Percentiles rank a stretch among this genome's conserved stretches.
phyloP scores from a whole-genome alignment of 768 basidiomycete genomes.

The Lactarius tabidus region DNA sequence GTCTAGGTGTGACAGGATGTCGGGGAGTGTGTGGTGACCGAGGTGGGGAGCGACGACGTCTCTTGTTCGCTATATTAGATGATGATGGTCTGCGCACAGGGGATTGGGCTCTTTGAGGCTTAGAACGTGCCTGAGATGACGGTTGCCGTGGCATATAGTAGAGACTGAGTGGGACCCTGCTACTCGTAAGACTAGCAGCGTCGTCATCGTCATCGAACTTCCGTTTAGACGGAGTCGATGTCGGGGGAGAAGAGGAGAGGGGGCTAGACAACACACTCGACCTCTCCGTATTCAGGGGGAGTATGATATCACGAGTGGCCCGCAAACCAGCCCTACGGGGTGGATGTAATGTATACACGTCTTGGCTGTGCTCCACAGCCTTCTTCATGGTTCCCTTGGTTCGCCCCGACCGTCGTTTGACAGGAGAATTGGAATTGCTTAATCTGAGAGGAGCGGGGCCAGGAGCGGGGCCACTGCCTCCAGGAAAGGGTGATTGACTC shows the following conservation, averaged over 20 bases:
- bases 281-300: background rate
- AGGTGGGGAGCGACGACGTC: background rate
- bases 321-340: background rate
- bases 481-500: background rate
- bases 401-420: background rate
- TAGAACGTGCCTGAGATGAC: conserved; percentile 5
- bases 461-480: background rate
- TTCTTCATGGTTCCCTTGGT: conserved; percentile 2
- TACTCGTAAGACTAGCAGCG: conserved; percentile 8
- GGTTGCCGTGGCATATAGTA: conserved; percentile 8
- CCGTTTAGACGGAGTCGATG: conserved; percentile 15
- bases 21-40: background rate
- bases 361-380: background rate
- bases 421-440: background rate
- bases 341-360: background rate
- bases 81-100: background rate
- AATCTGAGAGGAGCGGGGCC: background rate
- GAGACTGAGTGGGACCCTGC: conserved; percentile 22
- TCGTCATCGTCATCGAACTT: conserved; percentile 13
- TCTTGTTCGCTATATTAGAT: conserved; percentile 1
- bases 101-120: background rate
- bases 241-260: background rate
- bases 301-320: background rate
- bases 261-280: background rate
- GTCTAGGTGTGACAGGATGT: conserved; percentile 11